Conservation (phyloP, 768 basidiomycete genomes). For the Psilocybe subaeruginosa region DNA sequence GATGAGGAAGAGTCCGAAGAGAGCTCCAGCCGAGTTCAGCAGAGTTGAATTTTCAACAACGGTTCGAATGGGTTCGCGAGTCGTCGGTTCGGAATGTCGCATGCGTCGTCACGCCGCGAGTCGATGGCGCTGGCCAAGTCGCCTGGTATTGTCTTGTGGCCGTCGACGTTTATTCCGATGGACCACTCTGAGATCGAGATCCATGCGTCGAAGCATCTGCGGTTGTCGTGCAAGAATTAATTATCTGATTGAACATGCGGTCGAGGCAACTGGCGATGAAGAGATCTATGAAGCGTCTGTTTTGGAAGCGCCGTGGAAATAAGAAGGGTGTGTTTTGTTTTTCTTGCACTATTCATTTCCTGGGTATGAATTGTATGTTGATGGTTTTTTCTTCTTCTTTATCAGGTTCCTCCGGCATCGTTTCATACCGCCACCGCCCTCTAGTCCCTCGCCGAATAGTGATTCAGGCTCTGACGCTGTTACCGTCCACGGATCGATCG, state of each 20-base stretch:
- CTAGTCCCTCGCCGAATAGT: slow-evolving; percentile 27
- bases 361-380: not conserved
- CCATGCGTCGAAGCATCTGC: slow-evolving; percentile 66
- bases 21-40: not conserved
- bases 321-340: slow-evolving; percentile 45
- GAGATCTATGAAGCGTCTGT: slow-evolving; percentile 41
- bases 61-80: not conserved
- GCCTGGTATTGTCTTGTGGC: slow-evolving; percentile 63
- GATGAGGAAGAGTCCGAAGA: slow-evolving; percentile 6
- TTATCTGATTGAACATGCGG: slow-evolving; percentile 38
- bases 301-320: slow-evolving; percentile 49
- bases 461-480: slow-evolving; percentile 21
- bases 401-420: slow-evolving; percentile 64
- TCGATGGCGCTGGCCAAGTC: slow-evolving; percentile 40
- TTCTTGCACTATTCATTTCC: not conserved
- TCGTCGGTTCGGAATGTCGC: slow-evolving; percentile 3
- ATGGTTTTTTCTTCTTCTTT: not conserved
- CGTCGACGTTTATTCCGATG: slow-evolving; percentile 60
- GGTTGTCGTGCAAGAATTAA: slow-evolving; percentile 41
- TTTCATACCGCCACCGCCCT: slow-evolving; percentile 58
- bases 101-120: not conserved
- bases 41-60: not conserved
- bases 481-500: slow-evolving; percentile 25
- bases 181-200: slow-evolving; percentile 63
- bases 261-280: slow-evolving; percentile 34